A percentile compares a stretch with the other conserved stretches of the same genome.
Conservation (phyloP, 306 rosid genomes). For the Psophocarpus tetragonolobus region DNA sequence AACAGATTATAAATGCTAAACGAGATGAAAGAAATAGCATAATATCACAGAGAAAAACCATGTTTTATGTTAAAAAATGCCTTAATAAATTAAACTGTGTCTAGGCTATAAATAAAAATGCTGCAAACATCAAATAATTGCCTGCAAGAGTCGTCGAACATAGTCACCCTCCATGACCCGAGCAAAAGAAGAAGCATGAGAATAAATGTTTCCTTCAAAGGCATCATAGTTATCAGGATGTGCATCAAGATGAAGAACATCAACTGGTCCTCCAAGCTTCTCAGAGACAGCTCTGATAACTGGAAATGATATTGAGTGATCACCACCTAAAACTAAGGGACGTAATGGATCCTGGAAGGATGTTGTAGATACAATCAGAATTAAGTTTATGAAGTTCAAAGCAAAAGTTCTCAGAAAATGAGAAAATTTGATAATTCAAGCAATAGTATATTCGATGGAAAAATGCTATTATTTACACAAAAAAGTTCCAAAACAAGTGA, state of each 20-base stretch:
- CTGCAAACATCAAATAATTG: conserved; percentile 14
- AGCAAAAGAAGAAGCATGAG: conserved; percentile 98
- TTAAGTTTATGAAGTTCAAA: neutral
- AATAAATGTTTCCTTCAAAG: conserved; percentile 86
- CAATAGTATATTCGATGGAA: neutral
- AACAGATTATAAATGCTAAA: conserved; percentile 2
- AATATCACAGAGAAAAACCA: neutral
- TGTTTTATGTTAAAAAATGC: neutral
- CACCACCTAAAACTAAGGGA: conserved; percentile 95
- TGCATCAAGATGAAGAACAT: conserved; percentile 95
- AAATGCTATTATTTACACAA: neutral
- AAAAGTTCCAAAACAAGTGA: neutral
- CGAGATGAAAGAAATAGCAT: neutral
- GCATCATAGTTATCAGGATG: conserved; percentile 87
- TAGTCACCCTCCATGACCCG: conserved; percentile 96
- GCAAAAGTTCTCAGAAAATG: neutral
- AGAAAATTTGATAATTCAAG: neutral
- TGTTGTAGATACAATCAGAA: conserved; percentile 3
- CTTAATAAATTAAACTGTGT: neutral
- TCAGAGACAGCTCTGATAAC: conserved; percentile 87
- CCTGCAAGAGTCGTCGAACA: conserved; percentile 95
- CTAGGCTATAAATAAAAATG: neutral
- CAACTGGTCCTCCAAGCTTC: conserved; percentile 94
- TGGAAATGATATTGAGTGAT: conserved; percentile 94
- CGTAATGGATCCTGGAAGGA: conserved; percentile 71